Conservation (phyloP, 148 eudicot species). For the Spergularia marina region DNA sequence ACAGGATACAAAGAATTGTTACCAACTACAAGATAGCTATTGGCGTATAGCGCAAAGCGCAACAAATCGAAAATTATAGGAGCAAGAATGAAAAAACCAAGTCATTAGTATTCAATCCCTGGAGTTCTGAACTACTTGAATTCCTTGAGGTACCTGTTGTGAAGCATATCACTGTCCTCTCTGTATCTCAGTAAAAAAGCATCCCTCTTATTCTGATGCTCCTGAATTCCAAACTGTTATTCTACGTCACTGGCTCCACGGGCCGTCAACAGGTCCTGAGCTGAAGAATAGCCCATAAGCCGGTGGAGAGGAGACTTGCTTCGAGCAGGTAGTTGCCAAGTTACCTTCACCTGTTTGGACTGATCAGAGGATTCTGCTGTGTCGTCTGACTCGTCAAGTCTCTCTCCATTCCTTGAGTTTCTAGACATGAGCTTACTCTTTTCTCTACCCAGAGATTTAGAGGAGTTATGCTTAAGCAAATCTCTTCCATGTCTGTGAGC, state of each 20-base stretch:
- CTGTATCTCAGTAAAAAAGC: neutral
- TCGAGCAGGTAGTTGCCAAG: conserved; percentile 44
- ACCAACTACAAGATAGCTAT: conserved; percentile 10
- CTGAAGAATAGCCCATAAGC: conserved; percentile 86
- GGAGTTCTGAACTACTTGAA: neutral
- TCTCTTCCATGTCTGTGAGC: conserved; percentile 22
- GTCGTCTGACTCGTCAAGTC: conserved; percentile 18
- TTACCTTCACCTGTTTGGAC: conserved; percentile 31
- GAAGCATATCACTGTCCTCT: neutral
- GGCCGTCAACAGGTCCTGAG: conserved; percentile 35
- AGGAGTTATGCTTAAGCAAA: conserved; percentile 29
- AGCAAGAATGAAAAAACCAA: neutral
- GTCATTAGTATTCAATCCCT: neutral
- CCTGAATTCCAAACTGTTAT: neutral
- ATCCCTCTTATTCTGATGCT: neutral
- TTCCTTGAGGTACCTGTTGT: neutral
- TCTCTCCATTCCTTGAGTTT: conserved; percentile 24
- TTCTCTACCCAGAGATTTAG: conserved; percentile 28
- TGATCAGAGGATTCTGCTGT: conserved; percentile 28
- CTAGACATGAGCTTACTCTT: conserved; percentile 24
- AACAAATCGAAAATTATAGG: neutral
- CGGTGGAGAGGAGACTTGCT: conserved; percentile 65
- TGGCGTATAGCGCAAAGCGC: neutral
- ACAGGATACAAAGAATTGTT: conserved; percentile 17
- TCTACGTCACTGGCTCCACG: conserved; percentile 15